Evolutionary conservation across 805 yeast species (phyloP).

Genomic region (Zygosaccharomyces siamensis): DNA sequence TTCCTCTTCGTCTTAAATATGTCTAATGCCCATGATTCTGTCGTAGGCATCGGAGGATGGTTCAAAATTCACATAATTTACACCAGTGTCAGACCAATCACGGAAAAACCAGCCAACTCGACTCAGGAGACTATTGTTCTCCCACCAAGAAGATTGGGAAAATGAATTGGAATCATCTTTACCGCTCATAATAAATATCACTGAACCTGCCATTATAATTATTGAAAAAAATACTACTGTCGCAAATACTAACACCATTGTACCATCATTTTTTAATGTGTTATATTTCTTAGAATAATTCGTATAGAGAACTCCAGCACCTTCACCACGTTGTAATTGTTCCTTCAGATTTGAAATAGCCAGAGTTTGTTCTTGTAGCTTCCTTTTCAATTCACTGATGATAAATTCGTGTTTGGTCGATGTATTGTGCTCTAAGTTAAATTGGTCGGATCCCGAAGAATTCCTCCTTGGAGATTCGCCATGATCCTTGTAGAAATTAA

Average conservation of each 20-base stretch:
- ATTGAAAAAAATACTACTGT: not conserved
- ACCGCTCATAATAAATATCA: constrained; percentile 1
- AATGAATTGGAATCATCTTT: not conserved
- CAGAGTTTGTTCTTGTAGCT: constrained; percentile 27
- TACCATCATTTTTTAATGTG: not conserved
- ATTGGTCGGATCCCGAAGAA: not conserved
- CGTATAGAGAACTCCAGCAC: constrained; percentile 5
- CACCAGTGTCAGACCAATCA: constrained; percentile 13
- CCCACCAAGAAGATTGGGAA: constrained; percentile 24
- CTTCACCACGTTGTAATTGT: constrained; percentile 15
- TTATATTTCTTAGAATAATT: not conserved
- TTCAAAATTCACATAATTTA: constrained; percentile 2
- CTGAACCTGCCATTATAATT: not conserved
- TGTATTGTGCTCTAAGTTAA: not conserved
- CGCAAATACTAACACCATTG: not conserved
- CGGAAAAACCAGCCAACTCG: constrained; percentile 22
- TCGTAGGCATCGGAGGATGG: constrained; percentile 19
- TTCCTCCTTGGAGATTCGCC: constrained; percentile 14
- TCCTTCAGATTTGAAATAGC: constrained; percentile 22
- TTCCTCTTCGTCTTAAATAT: constrained; percentile 1
- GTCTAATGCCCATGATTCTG: constrained; percentile 19
- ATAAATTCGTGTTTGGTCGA: constrained; percentile 28
- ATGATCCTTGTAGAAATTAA: constrained; percentile 27
- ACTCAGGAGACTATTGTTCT: constrained; percentile 15
- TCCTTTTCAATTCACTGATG: constrained; percentile 28